Evolutionary conservation across 1,284 basidiomycete genomes (phyloP), one percentile per base, ranked within the genome.

Genomic region (Sanghuangporus sanghuang): DNA sequence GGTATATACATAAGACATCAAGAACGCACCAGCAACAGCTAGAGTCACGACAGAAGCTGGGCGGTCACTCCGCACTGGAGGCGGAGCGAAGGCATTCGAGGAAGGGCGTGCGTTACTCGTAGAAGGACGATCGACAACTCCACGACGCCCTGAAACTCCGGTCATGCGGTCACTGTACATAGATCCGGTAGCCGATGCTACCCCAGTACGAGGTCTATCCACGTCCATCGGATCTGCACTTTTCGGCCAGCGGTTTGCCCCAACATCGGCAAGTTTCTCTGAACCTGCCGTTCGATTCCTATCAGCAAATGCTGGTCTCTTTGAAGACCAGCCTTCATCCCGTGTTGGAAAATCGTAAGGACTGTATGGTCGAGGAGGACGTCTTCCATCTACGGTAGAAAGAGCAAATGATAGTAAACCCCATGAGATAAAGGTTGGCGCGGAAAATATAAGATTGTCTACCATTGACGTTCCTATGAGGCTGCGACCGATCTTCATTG

Each of bases 141-240:
- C 57, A 8, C 44, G 54, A 23, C 61, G 14, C 21, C 50, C 61
- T 7, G 32, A 32, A 3, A 18, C 21, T 1, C 36, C 44, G 32
- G 36, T 5, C 35, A 50, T 23, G 6, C 61, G 61, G 16, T 50
- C 61, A 18, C 54, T 62, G 39, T 56, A 62, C 52, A 55, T 61
- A 23, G 61, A 62, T 11, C 54, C 54, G 27, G n/a, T 36, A 21
- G 5, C 42, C 1, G 35, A 48, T 38, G 46, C 27, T 9, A 7
- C 35, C 54, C 36, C 49, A 11, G 21, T 2, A 6, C 54, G 61
- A 44, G 54, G 32, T 16, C 23, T 8, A 40, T 62, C 61, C 3
- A 62, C 46, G n/a, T 62, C 61, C 61, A 62, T 60, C 39, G 36
- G 35, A n/a, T 52, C 58, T 40, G n/a, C 8, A 38, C 32, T 16